Evolutionary conservation across 441 rosid genomes (phyloP).

Genomic region (Oxalis stricta): DNA sequence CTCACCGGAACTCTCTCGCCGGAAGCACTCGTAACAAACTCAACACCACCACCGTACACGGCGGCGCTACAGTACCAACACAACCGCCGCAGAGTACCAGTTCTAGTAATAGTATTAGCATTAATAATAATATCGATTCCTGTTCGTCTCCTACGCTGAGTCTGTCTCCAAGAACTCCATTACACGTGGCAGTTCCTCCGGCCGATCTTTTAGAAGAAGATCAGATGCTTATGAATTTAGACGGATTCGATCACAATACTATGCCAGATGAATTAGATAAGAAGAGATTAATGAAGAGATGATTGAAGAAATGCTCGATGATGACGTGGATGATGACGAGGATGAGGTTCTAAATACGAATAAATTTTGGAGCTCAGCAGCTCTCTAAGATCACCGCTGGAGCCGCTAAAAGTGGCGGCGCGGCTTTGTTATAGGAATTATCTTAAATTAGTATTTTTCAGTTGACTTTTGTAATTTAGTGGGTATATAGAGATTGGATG

Average conservation of each 20-base stretch:
- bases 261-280: too few relatives aligned
- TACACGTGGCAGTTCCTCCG: conserved; percentile 13
- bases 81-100: too few relatives aligned
- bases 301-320: conserved; percentile 8
- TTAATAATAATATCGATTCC: neutral
- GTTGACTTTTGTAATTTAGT: too few relatives aligned
- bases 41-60: conserved; percentile 21
- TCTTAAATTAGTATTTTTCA: too few relatives aligned
- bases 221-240: conserved; percentile 11
- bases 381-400: too few relatives aligned
- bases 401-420: too few relatives aligned
- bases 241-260: conserved; percentile 10
- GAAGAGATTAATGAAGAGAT: too few relatives aligned
- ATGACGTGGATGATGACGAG: conserved; percentile 19
- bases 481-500: too few relatives aligned
- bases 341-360: conserved; percentile 47
- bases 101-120: too few relatives aligned
- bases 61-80: conserved; percentile 8
- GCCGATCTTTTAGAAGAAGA: conserved; percentile 12
- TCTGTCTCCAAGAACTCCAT: conserved; percentile 48
- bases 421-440: too few relatives aligned
- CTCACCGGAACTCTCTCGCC: conserved; percentile 79
- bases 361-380: too few relatives aligned
- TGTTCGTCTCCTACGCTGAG: conserved; percentile 16
- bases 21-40: conserved; percentile 64